A percentile compares a stretch with the other conserved stretches of the same genome.
Evolutionary conservation across 352 stramenopile species (phyloP).

Genomic region (Pythium oligandrum): DNA sequence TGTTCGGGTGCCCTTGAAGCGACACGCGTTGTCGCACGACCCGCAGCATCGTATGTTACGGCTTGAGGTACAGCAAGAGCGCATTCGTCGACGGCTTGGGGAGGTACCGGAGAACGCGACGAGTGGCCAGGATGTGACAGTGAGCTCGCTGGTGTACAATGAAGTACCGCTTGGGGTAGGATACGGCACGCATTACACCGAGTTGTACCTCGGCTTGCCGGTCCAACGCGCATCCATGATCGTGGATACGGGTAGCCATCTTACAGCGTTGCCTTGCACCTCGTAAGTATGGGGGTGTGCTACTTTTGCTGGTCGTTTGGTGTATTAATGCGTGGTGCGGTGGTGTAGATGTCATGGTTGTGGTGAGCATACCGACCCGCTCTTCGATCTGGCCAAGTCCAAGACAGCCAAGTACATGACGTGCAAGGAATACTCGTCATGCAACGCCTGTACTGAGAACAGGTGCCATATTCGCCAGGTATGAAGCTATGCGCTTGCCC

Average conservation of each 20-base stretch:
- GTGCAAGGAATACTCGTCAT: conserved; percentile 48
- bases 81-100: conserved; percentile 34
- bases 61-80: conserved; percentile 36
- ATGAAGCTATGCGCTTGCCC: background rate
- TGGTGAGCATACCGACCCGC: conserved; percentile 64
- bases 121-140: conserved; percentile 8
- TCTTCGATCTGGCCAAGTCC: conserved; percentile 74
- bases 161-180: conserved; percentile 65
- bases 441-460: conserved; percentile 50
- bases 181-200: conserved; percentile 73
- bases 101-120: conserved; percentile 5
- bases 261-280: conserved; percentile 74
- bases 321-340: no score
- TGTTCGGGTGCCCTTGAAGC: conserved; percentile 24
- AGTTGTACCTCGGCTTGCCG: conserved; percentile 76
- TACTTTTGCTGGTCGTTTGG: no score
- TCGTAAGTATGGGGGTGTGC: conserved; percentile 16
- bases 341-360: conserved; percentile 48
- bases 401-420: conserved; percentile 65
- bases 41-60: conserved; percentile 12
- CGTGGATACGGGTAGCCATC: conserved; percentile 76
- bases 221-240: conserved; percentile 83
- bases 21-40: conserved; percentile 6
- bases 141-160: conserved; percentile 38
- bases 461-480: conserved; percentile 77